Conservation (phyloP, 2,329 filamentous ascomycete genomes). For the Parastagonospora avenae region DNA sequence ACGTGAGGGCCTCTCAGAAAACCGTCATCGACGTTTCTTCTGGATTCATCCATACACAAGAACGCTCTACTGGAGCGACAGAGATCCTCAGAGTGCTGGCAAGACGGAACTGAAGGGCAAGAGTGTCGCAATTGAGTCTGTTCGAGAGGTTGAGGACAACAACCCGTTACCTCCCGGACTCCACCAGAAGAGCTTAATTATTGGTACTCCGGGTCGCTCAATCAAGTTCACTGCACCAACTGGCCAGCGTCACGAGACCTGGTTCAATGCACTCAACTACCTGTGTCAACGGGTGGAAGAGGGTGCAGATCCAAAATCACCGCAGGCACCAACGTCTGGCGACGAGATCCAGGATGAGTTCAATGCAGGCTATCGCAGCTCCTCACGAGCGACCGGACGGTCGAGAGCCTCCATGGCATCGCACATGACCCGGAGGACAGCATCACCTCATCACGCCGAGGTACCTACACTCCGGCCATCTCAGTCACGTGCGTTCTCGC, state of each 20-base stretch:
- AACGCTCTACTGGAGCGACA: conserved; percentile 94
- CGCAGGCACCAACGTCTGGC: conserved; percentile 60
- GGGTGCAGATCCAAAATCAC: conserved; percentile 56
- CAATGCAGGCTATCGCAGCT: conserved; percentile 66
- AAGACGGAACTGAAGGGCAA: conserved; percentile 78
- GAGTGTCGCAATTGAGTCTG: conserved; percentile 91
- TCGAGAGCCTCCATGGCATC: conserved; percentile 72
- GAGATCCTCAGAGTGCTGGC: conserved; percentile 81
- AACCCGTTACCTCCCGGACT: conserved; percentile 94
- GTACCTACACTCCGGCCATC: conserved; percentile 55
- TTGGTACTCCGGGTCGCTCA: conserved; percentile 84
- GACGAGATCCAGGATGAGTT: conserved; percentile 73
- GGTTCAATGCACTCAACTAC: conserved; percentile 97
- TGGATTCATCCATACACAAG: conserved; percentile 98
- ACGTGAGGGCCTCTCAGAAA: conserved; percentile 85
- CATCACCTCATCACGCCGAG: conserved; percentile 45
- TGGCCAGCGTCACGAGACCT: conserved; percentile 93
- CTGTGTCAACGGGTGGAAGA: conserved; percentile 74
- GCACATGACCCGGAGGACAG: conserved; percentile 68
- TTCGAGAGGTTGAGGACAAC: conserved; percentile 89
- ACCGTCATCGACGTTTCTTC: conserved; percentile 93
- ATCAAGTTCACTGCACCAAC: conserved; percentile 96
- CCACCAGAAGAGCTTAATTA: conserved; percentile 89
- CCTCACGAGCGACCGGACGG: conserved; percentile 58
- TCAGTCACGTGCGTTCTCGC: conserved; percentile 33